Base-by-base conservation (phyloP, 495 filamentous ascomycete species). In the Podospora pseudopauciseta region DNA sequence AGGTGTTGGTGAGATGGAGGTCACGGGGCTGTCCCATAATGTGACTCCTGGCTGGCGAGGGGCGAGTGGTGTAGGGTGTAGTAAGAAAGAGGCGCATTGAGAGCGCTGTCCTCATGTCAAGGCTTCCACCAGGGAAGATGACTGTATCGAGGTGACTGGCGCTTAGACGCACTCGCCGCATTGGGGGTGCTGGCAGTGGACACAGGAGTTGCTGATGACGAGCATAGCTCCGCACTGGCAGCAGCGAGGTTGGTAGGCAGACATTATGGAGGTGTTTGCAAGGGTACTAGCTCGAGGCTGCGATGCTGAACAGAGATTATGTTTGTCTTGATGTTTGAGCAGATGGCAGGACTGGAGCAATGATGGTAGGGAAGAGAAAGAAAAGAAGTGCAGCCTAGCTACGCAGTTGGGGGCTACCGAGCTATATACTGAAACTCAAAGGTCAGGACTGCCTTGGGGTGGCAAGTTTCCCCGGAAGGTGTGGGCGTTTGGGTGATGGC, bases 141-240 rank as follows among this genome's bases (percentile, higher is more conserved):
- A 49, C 39, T 49, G 11, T 49, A 13, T 49, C 15, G 5, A 0
- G 9, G 5, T 13, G 39, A 49, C 39, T 49, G 39, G 39, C 13
- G 55, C 11, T 79, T 74, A 83, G 67, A 77, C 57, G 69, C 81
- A 83, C 53, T 81, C 75, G 53, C 68, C 60, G 74, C 81, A 83
- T 62, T 82, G 78, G 64, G 70, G 68, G 70, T 83, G 81, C 54
- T 74, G 76, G 75, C 81, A 83, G 75, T 79, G 78, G 15, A 71
- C 70, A 75, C 81, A 83, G 53, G 71, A 65, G 54, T 68, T 78
- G 79, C 80, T 83, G 76, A 83, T 83, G 73, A 83, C 81, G 65
- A 83, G 80, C 65, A 83, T 77, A 65, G 77, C 70, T 19, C 80
- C 80, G 74, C 81, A 83, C 68, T 81, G 73, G 76, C 80, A 82